phyloP scores from a whole-genome alignment of 208 protist species.

The Tritrichomonas musculus region DNA sequence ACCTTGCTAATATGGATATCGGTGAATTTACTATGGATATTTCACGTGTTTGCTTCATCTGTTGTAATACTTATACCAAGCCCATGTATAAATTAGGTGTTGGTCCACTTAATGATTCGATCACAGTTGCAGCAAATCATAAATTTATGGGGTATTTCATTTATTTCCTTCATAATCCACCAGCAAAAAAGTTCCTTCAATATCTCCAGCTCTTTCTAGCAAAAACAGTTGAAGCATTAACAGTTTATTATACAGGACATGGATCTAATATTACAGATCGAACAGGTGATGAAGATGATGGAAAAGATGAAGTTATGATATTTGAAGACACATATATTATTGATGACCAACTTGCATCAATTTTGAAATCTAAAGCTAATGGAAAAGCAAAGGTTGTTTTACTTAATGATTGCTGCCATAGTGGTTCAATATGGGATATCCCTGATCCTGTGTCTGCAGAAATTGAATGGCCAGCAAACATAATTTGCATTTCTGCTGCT shows the following conservation, averaged over 20 bases:
- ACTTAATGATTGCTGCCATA: not conserved
- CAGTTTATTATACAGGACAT: not conserved
- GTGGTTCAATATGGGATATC: not conserved
- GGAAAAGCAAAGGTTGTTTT: not conserved
- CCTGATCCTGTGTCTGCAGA: not conserved
- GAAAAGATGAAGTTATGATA: not conserved
- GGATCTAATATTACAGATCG: not conserved
- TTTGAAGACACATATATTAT: not conserved
- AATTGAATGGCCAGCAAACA: not conserved
- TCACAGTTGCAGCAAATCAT: too few relatives aligned
- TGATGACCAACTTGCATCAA: not conserved
- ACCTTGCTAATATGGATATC: too few relatives aligned
- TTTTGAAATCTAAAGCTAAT: not conserved
- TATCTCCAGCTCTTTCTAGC: too few relatives aligned
- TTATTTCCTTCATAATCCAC: too few relatives aligned
- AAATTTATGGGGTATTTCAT: too few relatives aligned
- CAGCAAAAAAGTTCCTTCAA: too few relatives aligned
- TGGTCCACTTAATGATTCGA: too few relatives aligned
- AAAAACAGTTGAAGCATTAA: too few relatives aligned
- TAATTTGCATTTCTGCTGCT: conserved; percentile 8
- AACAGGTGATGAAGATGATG: not conserved
- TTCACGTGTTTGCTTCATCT: too few relatives aligned
- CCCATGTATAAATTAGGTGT: too few relatives aligned
- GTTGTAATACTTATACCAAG: too few relatives aligned
- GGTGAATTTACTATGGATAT: too few relatives aligned